phyloP scores from a whole-genome alignment of 768 basidiomycete species.

The Lactifluus hygrophoroides region DNA sequence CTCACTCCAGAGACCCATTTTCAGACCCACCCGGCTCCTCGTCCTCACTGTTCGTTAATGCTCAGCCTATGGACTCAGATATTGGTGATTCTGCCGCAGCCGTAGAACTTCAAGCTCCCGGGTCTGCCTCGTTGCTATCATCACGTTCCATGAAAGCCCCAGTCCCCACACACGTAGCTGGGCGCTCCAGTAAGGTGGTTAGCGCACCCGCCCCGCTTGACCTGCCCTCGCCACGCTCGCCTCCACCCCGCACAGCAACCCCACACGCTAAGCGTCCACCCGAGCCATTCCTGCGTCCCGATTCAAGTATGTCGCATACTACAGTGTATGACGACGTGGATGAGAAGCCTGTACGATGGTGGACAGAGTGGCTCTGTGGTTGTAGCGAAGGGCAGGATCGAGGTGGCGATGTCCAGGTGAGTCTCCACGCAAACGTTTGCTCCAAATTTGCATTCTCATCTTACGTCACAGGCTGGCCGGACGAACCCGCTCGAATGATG shows the following conservation, averaged over 20 bases:
- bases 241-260: constrained; percentile 38
- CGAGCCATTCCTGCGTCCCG: constrained; percentile 31
- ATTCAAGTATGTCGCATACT: constrained; percentile 17
- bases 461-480: constrained; percentile 48
- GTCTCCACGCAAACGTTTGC: constrained; percentile 14
- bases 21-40: constrained; percentile 36
- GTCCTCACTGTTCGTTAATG: constrained; percentile 45
- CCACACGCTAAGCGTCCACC: constrained; percentile 30
- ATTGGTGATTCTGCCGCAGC: constrained; percentile 22
- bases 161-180: not conserved
- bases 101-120: not conserved
- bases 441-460: not conserved
- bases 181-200: constrained; percentile 27
- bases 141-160: constrained; percentile 6
- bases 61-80: constrained; percentile 24
- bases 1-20: constrained; percentile 35
- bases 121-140: not conserved
- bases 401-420: constrained; percentile 64
- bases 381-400: constrained; percentile 68
- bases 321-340: constrained; percentile 26
- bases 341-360: constrained; percentile 48
- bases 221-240: constrained; percentile 51
- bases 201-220: constrained; percentile 49
- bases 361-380: constrained; percentile 83
- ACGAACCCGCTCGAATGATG: constrained; percentile 54